phyloP scores from a whole-genome alignment of 2,329 filamentous ascomycete species.

The Fusarium chaquense region DNA sequence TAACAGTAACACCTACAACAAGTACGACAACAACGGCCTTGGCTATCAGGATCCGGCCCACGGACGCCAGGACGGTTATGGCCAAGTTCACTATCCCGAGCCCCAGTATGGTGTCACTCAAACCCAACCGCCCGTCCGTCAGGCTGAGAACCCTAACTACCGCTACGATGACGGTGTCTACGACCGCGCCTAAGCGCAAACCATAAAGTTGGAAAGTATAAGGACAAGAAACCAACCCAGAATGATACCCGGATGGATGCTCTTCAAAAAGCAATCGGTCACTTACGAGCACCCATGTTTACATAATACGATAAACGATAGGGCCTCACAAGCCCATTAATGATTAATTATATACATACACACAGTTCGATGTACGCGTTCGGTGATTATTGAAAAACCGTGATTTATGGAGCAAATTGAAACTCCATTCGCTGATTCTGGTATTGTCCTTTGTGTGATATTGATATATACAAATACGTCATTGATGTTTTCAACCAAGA shows the following conservation, averaged over 20 bases:
- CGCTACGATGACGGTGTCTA: slow-evolving; percentile 57
- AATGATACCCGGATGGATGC: slow-evolving; percentile 35
- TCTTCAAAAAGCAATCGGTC: slow-evolving; percentile 18
- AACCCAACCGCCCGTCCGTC: slow-evolving; percentile 20
- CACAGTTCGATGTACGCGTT: neutral
- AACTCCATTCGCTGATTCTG: slow-evolving; percentile 1
- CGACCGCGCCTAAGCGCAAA: slow-evolving; percentile 38
- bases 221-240: slow-evolving; percentile 3
- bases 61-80: slow-evolving; percentile 47
- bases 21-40: slow-evolving; percentile 43
- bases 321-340: slow-evolving; percentile 21
- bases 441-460: slow-evolving; percentile 2
- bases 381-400: neutral
- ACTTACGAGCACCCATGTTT: slow-evolving; percentile 22
- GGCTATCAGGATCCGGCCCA: slow-evolving; percentile 43
- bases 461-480: slow-evolving; percentile 3
- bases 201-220: neutral
- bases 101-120: slow-evolving; percentile 36
- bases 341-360: slow-evolving; percentile 31
- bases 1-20: slow-evolving; percentile 45
- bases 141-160: slow-evolving; percentile 42
- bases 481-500: slow-evolving; percentile 4
- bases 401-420: neutral
- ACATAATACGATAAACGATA: slow-evolving; percentile 24
- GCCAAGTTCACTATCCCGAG: slow-evolving; percentile 46